Conservation (phyloP, 2,329 filamentous ascomycete genomes). For the Acephala macrosclerotiorum region DNA sequence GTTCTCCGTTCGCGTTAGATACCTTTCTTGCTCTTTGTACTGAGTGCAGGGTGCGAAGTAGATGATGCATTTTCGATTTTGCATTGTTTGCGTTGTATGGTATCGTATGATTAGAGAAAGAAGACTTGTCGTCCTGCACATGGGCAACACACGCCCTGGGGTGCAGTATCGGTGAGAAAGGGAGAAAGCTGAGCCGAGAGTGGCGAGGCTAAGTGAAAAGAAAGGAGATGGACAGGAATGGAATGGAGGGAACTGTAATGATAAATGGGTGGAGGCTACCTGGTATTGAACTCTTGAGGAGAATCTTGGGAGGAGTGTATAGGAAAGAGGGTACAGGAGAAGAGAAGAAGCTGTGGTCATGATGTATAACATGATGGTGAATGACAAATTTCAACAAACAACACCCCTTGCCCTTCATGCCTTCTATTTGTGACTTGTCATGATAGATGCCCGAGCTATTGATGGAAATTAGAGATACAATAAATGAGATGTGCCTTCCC, state of each 20-base stretch:
- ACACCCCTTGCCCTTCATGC: neutral
- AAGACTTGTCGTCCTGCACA: slow-evolving; percentile 4
- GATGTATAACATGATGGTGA: slow-evolving; percentile 6
- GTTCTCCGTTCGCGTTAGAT: slow-evolving; percentile 3
- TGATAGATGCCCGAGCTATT: no score
- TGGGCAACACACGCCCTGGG: neutral
- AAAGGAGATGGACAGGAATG: no score
- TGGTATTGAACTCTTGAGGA: neutral
- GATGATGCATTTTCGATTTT: neutral
- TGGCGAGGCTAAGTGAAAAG: neutral
- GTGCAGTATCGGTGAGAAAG: neutral
- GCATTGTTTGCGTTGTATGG: slow-evolving; percentile 8
- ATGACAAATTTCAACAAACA: neutral
- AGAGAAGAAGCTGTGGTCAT: slow-evolving; percentile 5
- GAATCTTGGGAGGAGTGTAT: neutral
- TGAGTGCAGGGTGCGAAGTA: neutral
- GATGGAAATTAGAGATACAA: no score
- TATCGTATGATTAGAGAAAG: neutral
- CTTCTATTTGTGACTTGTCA: neutral
- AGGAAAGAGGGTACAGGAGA: neutral
- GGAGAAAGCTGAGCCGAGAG: neutral
- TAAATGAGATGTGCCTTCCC: no score
- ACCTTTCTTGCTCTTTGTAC: slow-evolving; percentile 1
- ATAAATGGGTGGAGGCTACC: slow-evolving; percentile 8
- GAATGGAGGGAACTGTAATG: neutral